Evolutionary conservation across 2,329 filamentous ascomycete genomes (phyloP).

Genomic region (Didymella lethalis): DNA sequence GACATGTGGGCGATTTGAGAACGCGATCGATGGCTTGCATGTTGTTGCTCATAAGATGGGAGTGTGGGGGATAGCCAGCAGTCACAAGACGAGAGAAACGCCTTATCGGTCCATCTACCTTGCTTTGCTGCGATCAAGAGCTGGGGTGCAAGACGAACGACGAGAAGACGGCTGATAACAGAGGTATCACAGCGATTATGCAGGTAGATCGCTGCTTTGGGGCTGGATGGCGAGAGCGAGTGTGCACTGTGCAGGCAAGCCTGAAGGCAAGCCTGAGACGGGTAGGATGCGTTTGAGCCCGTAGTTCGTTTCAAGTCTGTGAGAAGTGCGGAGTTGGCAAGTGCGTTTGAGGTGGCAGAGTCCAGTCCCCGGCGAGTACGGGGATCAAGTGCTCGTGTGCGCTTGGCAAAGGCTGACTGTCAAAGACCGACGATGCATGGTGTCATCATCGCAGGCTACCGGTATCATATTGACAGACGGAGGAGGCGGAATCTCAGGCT

Average conservation of each 20-base stretch:
- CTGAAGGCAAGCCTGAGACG: conserved; percentile 17
- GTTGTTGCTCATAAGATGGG: conserved; percentile 9
- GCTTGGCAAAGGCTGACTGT: conserved; percentile 9
- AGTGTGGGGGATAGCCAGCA: conserved; percentile 19
- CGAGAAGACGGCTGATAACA: conserved; percentile 18
- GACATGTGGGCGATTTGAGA: conserved; percentile 11
- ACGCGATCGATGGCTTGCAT: conserved; percentile 21
- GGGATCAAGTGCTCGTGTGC: conserved; percentile 11
- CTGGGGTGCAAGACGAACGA: conserved; percentile 7
- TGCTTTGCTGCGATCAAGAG: conserved; percentile 12
- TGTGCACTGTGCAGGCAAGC: background rate
- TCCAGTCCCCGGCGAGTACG: conserved; percentile 2
- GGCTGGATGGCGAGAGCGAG: conserved; percentile 10
- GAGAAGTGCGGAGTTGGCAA: conserved; percentile 22
- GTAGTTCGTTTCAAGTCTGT: conserved; percentile 25
- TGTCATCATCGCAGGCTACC: conserved; percentile 6
- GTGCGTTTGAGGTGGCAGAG: conserved; percentile 10
- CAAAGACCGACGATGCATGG: conserved; percentile 13
- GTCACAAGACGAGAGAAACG: conserved; percentile 16
- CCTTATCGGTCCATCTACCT: conserved; percentile 22
- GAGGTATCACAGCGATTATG: conserved; percentile 11
- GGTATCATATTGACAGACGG: conserved; percentile 7
- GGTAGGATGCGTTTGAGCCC: conserved; percentile 20
- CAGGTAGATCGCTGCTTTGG: conserved; percentile 16
- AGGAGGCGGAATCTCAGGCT: background rate